A percentile compares a stretch with the other conserved stretches of the same genome.
Evolutionary conservation across 2,329 filamentous ascomycete genomes (phyloP).

Genomic region (Davidsoniella neocaledoniae): DNA sequence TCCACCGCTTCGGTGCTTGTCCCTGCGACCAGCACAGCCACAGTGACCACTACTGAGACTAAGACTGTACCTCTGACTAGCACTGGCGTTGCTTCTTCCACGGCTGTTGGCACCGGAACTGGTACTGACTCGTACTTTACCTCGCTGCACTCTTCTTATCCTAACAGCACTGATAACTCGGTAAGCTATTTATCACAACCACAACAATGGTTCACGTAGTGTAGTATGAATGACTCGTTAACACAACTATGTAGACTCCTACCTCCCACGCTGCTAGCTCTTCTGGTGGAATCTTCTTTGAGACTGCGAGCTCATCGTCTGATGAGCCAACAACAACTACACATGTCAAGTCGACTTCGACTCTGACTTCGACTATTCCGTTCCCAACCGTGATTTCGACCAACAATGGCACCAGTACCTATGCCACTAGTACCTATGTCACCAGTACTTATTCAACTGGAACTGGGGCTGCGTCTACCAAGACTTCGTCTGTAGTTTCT

Average conservation of each 20-base stretch:
- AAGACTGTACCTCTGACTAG: slow-evolving; percentile 4
- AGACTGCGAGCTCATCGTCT: not conserved
- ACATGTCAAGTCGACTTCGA: not conserved
- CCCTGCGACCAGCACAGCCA: not conserved
- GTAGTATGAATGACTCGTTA: too few relatives aligned
- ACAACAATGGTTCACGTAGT: not conserved
- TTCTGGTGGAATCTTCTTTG: not conserved
- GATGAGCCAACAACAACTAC: slow-evolving; percentile 6
- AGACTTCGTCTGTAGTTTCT: not conserved
- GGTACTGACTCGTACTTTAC: not conserved
- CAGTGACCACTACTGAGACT: slow-evolving; percentile 1
- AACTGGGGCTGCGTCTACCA: not conserved
- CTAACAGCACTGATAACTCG: not conserved
- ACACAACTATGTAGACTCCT: not conserved
- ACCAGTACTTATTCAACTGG: not conserved
- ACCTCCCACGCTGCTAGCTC: not conserved
- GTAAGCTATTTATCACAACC: not conserved
- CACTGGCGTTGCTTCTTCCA: not conserved
- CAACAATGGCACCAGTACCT: not conserved
- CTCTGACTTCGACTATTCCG: slow-evolving; percentile 4
- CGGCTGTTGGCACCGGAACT: not conserved
- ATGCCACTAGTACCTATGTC: not conserved
- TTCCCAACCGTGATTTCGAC: not conserved
- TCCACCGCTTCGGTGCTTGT: not conserved
- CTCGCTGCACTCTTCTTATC: not conserved